Conservation (phyloP, 2,329 filamentous ascomycete species). For the Ophiognomonia clavigignenti-juglandacearum region DNA sequence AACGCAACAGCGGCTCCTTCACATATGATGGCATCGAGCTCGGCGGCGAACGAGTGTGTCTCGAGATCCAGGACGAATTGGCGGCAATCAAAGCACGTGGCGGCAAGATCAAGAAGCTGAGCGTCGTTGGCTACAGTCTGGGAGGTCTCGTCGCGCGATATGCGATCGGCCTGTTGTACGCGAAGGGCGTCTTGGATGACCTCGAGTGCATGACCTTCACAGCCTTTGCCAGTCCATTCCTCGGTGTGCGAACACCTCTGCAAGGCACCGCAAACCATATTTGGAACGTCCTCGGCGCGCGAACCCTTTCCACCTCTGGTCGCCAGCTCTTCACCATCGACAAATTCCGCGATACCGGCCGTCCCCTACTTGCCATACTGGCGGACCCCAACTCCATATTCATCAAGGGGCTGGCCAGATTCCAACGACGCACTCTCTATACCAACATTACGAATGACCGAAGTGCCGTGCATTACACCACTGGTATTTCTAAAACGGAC, state of each 20-base stretch:
- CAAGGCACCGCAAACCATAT: conserved; percentile 61
- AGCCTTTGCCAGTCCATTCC: conserved; percentile 82
- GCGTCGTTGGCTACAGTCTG: conserved; percentile 83
- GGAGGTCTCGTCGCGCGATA: conserved; percentile 85
- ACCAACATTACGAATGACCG: conserved; percentile 84
- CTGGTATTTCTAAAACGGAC: conserved; percentile 69
- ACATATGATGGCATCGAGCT: conserved; percentile 67
- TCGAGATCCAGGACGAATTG: conserved; percentile 62
- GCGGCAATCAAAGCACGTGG: conserved; percentile 54
- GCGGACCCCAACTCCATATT: conserved; percentile 84
- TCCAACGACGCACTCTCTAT: conserved; percentile 75
- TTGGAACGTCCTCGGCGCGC: conserved; percentile 81
- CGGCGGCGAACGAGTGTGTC: conserved; percentile 62
- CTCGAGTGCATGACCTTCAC: conserved; percentile 88
- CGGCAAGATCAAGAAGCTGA: conserved; percentile 73
- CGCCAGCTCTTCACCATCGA: conserved; percentile 86
- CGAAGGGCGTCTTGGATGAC: conserved; percentile 72
- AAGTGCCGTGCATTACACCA: conserved; percentile 79
- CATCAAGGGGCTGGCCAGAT: conserved; percentile 69
- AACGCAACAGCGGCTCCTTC: conserved; percentile 68
- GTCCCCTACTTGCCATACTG: conserved; percentile 73
- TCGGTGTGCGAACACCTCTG: conserved; percentile 68
- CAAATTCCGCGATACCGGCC: conserved; percentile 75
- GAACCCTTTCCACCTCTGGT: conserved; percentile 77
- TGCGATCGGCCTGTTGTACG: conserved; percentile 76